These are phyloP conservation scores for Pleoardoris graminearum DNA, from an alignment of 2,329 filamentous ascomycete genomes.

Conservation along the genomic window DNA sequence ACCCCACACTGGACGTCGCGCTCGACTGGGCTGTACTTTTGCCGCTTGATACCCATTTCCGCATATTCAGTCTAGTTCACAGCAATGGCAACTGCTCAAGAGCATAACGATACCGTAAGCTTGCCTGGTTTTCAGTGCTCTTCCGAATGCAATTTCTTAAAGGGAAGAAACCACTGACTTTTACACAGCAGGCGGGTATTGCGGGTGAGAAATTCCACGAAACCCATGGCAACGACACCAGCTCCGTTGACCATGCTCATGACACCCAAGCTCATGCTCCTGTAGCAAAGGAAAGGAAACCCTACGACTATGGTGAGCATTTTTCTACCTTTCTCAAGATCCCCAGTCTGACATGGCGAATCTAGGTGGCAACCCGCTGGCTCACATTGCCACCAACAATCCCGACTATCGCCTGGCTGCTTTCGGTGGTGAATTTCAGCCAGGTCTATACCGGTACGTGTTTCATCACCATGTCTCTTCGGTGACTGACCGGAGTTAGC, in stretches of 20 bases:
- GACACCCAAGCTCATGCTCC: constrained; percentile 15
- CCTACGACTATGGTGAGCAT: constrained; percentile 51
- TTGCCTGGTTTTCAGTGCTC: too few relatives aligned
- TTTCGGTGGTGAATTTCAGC: constrained; percentile 58
- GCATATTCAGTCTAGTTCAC: neutral
- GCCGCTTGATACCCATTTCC: too few relatives aligned
- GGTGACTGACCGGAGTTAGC: constrained; percentile 10
- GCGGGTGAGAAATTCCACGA: constrained; percentile 18
- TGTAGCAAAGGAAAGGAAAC: constrained; percentile 46
- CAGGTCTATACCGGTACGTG: constrained; percentile 51
- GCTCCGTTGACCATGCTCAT: constrained; percentile 43
- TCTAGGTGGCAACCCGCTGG: constrained; percentile 54
- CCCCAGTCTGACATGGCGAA: constrained; percentile 1
- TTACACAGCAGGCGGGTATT: neutral
- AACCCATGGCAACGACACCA: constrained; percentile 33
- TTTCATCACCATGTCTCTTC: neutral
- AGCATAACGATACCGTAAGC: constrained; percentile 42
- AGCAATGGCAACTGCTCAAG: constrained; percentile 50
- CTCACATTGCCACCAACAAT: constrained; percentile 55
- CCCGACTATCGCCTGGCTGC: constrained; percentile 51
- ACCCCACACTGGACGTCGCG: constrained; percentile 4
- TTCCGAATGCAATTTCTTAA: neutral
- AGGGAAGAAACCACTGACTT: too few relatives aligned
- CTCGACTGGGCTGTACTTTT: constrained; percentile 5
- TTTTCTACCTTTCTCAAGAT: neutral